Evolutionary conservation across 2,329 filamentous ascomycete genomes (phyloP), one percentile per base, ranked within the genome.

Genomic region (Thielaviopsis euricoi): DNA sequence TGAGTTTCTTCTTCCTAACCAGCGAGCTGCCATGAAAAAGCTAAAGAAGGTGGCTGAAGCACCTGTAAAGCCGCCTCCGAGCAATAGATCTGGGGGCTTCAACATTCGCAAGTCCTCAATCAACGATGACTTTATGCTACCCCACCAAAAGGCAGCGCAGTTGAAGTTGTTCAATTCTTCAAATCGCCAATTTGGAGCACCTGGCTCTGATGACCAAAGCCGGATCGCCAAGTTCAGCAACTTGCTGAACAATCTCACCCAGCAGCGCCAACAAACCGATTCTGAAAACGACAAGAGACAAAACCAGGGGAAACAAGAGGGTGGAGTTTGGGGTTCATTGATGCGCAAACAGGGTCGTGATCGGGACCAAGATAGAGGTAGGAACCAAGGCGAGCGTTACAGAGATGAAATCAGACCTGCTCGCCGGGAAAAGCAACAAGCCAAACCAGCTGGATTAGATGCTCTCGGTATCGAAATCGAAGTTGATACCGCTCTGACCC

Each of bases 381-480:
- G 43, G n/a, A 48, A 21, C n/a, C 43, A 33, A 12, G 26, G 25
- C 19, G 46, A 57, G 12, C 33, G 23, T 19, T 37, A 23, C 10
- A 6, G 33, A 6, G 25, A 25, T 10, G 19, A 23, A 37, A 12
- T 3, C 25, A 21, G n/a, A 37, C 6, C 21, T 29, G 5, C 9
- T n/a, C 56, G 23, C 2, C 23, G 19, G 10, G 22, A 53, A 21
- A 48, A 4, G 4, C 17, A 15, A 1, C 29, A 23, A 6, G 15
- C 40, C n/a, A 53, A 49, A 25, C 10, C 9, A 10, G n/a, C 23
- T 9, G 33, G 53, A 21, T 23, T 43, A 13, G 58, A 56, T 26
- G 58, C 58, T 15, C 49, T 60, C 13, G 58, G 50, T 6, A 56
- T 60, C 33, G 58, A 53, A 12, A 26, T 60, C 10, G 58, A 60